These are phyloP conservation scores for Kregervanrija pseudodelftensis DNA, from an alignment of 805 yeast genomes.

Conservation along the genomic window DNA sequence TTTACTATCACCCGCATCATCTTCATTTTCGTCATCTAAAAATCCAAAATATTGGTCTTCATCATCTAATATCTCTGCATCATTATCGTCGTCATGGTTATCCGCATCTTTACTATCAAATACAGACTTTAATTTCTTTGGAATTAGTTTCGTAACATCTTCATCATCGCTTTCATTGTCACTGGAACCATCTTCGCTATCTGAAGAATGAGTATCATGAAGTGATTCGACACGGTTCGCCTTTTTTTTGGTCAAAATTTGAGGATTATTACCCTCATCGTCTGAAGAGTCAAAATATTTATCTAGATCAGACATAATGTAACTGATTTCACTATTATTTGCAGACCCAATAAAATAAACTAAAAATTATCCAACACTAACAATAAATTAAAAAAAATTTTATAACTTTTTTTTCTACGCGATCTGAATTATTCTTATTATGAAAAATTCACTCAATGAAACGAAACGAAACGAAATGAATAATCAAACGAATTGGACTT, in stretches of 20 bases:
- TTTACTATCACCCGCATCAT: slow-evolving; percentile 12
- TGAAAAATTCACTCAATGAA: no score
- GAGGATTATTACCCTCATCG: slow-evolving; percentile 1
- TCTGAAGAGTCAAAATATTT: slow-evolving; percentile 6
- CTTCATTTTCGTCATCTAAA: slow-evolving; percentile 13
- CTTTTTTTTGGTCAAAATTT: not conserved
- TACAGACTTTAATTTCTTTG: slow-evolving; percentile 1
- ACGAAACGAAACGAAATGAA: no score
- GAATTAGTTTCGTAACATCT: not conserved
- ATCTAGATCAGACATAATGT: not conserved
- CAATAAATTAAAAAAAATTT: no score
- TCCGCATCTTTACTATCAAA: slow-evolving; percentile 12
- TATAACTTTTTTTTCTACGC: no score
- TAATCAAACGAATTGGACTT: no score
- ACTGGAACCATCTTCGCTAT: not conserved
- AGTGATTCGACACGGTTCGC: not conserved
- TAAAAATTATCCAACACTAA: no score
- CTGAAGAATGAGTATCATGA: not conserved
- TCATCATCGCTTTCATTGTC: slow-evolving; percentile 3
- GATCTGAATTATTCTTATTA: no score
- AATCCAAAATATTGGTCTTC: slow-evolving; percentile 5
- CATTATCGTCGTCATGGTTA: slow-evolving; percentile 9
- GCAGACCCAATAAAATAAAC: no score
- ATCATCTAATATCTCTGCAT: slow-evolving; percentile 7
- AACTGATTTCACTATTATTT: no score